These are phyloP conservation scores for Ricinus communis DNA, from an alignment of 345 rosid species.

Conservation along the genomic window DNA sequence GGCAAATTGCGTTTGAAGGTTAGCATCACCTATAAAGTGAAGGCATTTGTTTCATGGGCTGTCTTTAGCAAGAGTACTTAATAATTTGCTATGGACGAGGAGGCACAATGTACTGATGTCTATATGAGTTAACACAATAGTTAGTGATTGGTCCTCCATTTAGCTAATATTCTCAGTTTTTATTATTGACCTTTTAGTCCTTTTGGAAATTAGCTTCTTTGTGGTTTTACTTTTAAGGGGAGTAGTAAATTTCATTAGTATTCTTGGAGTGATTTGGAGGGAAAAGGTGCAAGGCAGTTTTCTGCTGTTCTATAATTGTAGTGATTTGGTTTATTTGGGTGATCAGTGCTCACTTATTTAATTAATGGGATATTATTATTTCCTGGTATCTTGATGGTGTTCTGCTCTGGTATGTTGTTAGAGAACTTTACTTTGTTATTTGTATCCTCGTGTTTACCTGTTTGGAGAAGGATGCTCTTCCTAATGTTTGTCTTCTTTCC, in stretches of 20 bases:
- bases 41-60: not conserved
- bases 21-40: not conserved
- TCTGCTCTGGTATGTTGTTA: not conserved
- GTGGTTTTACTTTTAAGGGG: not conserved
- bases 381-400: not conserved
- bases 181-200: not conserved
- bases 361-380: not conserved
- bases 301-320: not conserved
- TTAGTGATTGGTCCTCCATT: too few species aligned
- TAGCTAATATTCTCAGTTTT: not conserved
- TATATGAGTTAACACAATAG: too few species aligned
- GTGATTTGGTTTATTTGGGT: not conserved
- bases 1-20: too few species aligned
- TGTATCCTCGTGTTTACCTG: not conserved
- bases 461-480: not conserved
- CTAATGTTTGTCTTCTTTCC: not conserved
- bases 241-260: not conserved
- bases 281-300: not conserved
- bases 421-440: constrained; percentile 2
- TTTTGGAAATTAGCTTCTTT: not conserved
- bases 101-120: not conserved
- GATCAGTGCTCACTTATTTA: not conserved
- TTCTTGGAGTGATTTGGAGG: too few species aligned
- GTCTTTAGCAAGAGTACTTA: not conserved
- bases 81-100: not conserved